Conservation (phyloP, 768 basidiomycete species). For the Gyrodon lividus region DNA sequence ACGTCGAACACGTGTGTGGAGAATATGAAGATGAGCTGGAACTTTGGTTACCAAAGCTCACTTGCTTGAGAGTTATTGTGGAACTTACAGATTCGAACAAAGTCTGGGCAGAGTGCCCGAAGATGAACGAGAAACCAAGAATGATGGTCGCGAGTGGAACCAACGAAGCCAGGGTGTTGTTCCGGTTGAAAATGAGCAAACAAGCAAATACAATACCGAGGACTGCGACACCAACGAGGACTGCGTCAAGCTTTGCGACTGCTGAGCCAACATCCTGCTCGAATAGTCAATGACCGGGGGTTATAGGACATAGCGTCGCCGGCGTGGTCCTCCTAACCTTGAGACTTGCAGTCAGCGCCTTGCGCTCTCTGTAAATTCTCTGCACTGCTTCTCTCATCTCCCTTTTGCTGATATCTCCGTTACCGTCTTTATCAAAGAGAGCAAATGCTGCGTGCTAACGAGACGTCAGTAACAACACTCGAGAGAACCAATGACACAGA, state of each 20-base stretch:
- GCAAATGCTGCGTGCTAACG: conserved; percentile 63
- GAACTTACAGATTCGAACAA: conserved; percentile 72
- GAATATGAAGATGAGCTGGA: conserved; percentile 79
- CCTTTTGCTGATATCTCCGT: conserved; percentile 72
- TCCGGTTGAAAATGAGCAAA: conserved; percentile 71
- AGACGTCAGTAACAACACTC: background rate
- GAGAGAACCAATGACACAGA: conserved; percentile 22
- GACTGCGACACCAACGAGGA: conserved; percentile 58
- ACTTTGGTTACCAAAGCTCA: conserved; percentile 1
- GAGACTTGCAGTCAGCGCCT: conserved; percentile 64
- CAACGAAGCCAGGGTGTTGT: conserved; percentile 64
- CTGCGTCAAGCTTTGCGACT: conserved; percentile 76
- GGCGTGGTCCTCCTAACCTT: conserved; percentile 44
- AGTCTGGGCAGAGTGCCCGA: conserved; percentile 77
- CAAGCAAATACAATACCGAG: conserved; percentile 64
- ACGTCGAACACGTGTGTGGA: conserved; percentile 86
- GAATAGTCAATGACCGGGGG: conserved; percentile 3
- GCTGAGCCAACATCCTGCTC: conserved; percentile 66
- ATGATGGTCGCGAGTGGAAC: conserved; percentile 79
- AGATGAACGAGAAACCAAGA: conserved; percentile 83
- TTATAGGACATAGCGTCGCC: background rate
- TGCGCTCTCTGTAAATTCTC: conserved; percentile 76
- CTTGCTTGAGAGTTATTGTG: background rate
- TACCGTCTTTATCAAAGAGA: conserved; percentile 78
- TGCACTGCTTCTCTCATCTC: conserved; percentile 86